Evolutionary conservation across 2,329 filamentous ascomycete species (phyloP).

Genomic region (Blumeria hordei): DNA sequence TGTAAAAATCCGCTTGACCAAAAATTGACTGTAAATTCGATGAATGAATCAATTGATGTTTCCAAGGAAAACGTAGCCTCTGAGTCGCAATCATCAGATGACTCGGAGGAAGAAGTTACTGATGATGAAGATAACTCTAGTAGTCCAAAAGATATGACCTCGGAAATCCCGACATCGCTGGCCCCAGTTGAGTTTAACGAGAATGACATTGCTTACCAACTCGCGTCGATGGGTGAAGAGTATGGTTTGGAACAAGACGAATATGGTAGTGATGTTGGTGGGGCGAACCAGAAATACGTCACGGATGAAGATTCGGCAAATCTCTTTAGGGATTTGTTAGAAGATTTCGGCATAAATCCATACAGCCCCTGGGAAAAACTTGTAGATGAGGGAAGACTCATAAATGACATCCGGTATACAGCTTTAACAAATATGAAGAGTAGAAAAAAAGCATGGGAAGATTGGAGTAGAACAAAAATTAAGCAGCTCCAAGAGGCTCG

Average conservation of each 20-base stretch:
- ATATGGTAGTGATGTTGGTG: conserved; percentile 39
- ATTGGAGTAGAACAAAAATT: conserved; percentile 62
- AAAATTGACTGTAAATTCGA: not conserved
- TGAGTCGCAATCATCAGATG: conserved; percentile 39
- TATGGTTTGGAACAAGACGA: conserved; percentile 57
- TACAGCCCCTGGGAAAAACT: conserved; percentile 84
- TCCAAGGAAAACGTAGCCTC: conserved; percentile 4
- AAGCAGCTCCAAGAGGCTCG: conserved; percentile 46
- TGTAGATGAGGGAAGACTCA: conserved; percentile 55
- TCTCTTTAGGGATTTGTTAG: conserved; percentile 66
- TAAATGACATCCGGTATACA: conserved; percentile 73
- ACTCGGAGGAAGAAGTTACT: conserved; percentile 26
- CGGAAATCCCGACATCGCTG: conserved; percentile 18
- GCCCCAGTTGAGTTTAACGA: conserved; percentile 61
- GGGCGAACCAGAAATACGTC: conserved; percentile 43
- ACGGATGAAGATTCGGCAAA: conserved; percentile 52
- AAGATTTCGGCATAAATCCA: conserved; percentile 61
- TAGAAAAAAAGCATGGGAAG: conserved; percentile 59
- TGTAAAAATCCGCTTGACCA: conserved; percentile 2
- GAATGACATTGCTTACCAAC: conserved; percentile 79
- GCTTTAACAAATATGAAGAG: conserved; percentile 58
- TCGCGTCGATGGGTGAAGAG: conserved; percentile 73
- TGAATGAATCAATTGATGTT: conserved; percentile 1
- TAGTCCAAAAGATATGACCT: conserved; percentile 24
- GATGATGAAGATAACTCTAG: conserved; percentile 27